phyloP scores from a whole-genome alignment of 805 yeast species.

The Candida maris region DNA sequence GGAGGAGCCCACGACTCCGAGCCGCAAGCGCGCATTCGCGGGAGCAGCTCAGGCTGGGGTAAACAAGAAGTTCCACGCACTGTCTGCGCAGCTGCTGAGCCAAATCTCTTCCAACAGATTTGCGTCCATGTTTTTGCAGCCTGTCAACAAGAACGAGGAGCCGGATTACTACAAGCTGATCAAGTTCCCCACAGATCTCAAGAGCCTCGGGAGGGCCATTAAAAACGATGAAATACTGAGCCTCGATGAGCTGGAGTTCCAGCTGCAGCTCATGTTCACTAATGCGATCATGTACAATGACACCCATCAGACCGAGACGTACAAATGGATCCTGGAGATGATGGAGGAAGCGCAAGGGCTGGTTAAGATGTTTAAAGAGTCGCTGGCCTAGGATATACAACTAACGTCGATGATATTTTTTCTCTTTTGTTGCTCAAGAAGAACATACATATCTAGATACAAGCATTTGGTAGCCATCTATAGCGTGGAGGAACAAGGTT shows the following conservation, averaged over 20 bases:
- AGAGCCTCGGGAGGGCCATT: constrained; percentile 54
- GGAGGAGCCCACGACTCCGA: constrained; percentile 1
- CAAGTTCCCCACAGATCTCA: constrained; percentile 63
- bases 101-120: constrained; percentile 67
- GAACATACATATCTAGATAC: constrained; percentile 11
- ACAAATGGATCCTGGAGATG: constrained; percentile 64
- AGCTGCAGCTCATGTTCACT: constrained; percentile 73
- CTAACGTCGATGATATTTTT: not conserved
- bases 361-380: constrained; percentile 55
- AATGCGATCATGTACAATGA: constrained; percentile 82
- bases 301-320: constrained; percentile 54
- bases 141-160: constrained; percentile 65
- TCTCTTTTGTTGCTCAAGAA: not conserved
- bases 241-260: constrained; percentile 56
- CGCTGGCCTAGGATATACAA: constrained; percentile 6
- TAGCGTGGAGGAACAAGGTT: no score
- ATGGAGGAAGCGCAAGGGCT: constrained; percentile 58
- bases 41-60: constrained; percentile 14
- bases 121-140: constrained; percentile 69
- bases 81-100: constrained; percentile 58
- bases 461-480: constrained; percentile 6
- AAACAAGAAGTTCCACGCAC: constrained; percentile 55
- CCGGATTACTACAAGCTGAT: constrained; percentile 64
- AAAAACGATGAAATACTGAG: constrained; percentile 54
- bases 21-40: constrained; percentile 19